Base-by-base conservation (phyloP, 2,329 filamentous ascomycete species). In the Ophiosphaerella korrae region DNA sequence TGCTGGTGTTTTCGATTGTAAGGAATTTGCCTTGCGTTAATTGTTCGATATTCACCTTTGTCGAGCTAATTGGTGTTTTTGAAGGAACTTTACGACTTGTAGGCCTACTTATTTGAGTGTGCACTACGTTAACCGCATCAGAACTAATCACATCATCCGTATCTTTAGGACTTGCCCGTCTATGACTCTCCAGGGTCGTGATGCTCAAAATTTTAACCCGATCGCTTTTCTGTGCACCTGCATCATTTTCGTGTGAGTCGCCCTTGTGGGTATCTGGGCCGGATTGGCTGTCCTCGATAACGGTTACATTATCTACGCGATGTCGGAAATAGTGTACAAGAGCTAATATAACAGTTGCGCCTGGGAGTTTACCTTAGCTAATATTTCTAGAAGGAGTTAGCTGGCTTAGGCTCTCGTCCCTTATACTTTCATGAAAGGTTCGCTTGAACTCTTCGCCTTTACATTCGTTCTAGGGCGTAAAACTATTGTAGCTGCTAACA, bases 351-450 rank as follows among this genome's bases (percentile, higher is more conserved):
- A n/a, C 18, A 16, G 18, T 18, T 8, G 18, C 6, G 11, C 8
- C 35, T 21, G 48, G 42, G 38, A 39, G 45, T 33, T 36, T 52
- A 55, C 53, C 41, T 55, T 48, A 36, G 52, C 41, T 42, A 38
- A 39, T 55, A 40, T 36, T 39, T 31, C 48, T 31, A 48, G 14
- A 47, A 48, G 44, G 33, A 13, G 35, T 18, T 18, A 42, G 41
- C 37, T 43, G 35, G 48, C 42, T 41, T 59, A 24, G 54, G 45
- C 36, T 50, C 53, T 52, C 41, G 7, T 52, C 42, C 14, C 37
- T 33, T 45, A 9, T 23, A 39, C 21, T 48, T 37, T 50, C 48
- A 50, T 34, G 6, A 35, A 26, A 45, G 47, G 31, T 47, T 45
- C 44, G 42, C 42, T 33, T 34, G 31, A 37, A 33, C 31, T 45